Evolutionary conservation across 345 rosid genomes (phyloP).

Genomic region (Aurinia saxatilis): DNA sequence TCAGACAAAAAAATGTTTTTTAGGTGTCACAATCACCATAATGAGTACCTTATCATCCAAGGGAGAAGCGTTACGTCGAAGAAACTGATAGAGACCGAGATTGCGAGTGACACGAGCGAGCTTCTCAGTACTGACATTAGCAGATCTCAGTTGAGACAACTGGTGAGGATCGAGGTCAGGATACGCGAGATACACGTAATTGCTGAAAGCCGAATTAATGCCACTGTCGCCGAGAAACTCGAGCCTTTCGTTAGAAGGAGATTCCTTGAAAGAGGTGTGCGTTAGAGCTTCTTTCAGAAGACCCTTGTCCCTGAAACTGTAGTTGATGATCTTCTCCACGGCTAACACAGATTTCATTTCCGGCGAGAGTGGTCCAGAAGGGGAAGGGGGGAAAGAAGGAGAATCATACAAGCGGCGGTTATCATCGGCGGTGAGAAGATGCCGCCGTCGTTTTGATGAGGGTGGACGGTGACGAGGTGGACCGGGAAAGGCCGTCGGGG

Average conservation of each 20-base stretch:
- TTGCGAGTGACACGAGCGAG: conserved; percentile 67
- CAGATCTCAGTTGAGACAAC: conserved; percentile 52
- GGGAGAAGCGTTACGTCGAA: conserved; percentile 36
- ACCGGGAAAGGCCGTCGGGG: neutral
- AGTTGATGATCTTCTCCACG: conserved; percentile 49
- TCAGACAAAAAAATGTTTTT: neutral
- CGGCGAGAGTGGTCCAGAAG: neutral
- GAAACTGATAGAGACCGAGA: conserved; percentile 37
- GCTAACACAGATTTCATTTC: conserved; percentile 36
- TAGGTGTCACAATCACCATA: neutral
- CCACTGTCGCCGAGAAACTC: conserved; percentile 82
- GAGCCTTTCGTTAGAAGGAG: conserved; percentile 54
- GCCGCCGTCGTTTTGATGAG: neutral
- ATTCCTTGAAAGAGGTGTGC: conserved; percentile 43
- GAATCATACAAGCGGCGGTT: neutral
- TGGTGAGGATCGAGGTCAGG: conserved; percentile 48
- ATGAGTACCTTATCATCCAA: conserved; percentile 47
- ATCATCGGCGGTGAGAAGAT: neutral
- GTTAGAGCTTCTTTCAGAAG: conserved; percentile 65
- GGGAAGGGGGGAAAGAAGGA: neutral
- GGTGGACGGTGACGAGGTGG: neutral
- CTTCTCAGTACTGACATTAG: conserved; percentile 71
- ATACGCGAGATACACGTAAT: conserved; percentile 41
- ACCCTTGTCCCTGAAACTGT: conserved; percentile 37
- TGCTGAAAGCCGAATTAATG: conserved; percentile 41